Base-by-base conservation (phyloP, 225 moss, liverwort and hornwort species). In the Neckera pumila region DNA sequence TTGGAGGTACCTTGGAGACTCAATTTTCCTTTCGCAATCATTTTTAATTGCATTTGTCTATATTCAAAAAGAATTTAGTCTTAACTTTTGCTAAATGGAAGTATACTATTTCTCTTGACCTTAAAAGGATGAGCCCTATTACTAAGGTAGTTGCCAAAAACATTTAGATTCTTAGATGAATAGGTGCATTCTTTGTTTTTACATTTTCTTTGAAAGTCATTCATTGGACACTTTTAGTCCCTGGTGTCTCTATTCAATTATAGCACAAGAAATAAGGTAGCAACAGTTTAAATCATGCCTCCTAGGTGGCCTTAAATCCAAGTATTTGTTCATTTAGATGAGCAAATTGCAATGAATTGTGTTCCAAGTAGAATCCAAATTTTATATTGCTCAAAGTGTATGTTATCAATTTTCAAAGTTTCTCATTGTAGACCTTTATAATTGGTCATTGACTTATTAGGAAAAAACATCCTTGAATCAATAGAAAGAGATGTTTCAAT, bases 191-290 rank as follows among this genome's bases (percentile, higher is more conserved):
- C 2, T 22, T 77, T 13, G 3, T 36, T 53, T 7, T 33, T 36
- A 21, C 4, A 3, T 1, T 77, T 36, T 33, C 23, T 2, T 79
- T 79, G 28, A 59, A 26, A 59, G 28, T 18, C 14, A 54, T 15
- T 54, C 36, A 36, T 23, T 76, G 14, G 3, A 76, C 5, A 34
- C 8, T 53, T 22, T 34, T 21, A 51, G 8, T 51, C 22, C 1
- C 36, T 23, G 36, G 25, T 36, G 36, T 36, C 3, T 8, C 9
- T 14, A 21, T 53, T 76, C 5, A 7, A 25, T 56, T 54, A 22
- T 22, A 22, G 5, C 1, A 0, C 2, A 0, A 53, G n/a, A n/a
- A 34, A 14, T 34, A 14, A 53, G 14, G 34, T 53, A 53, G 9
- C 22, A 3, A 31, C 1, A 22, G 5, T 34, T 51, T n/a, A 75